Conservation (phyloP, 257 asterid genomes). For the Nicotiana obtusifolia region DNA sequence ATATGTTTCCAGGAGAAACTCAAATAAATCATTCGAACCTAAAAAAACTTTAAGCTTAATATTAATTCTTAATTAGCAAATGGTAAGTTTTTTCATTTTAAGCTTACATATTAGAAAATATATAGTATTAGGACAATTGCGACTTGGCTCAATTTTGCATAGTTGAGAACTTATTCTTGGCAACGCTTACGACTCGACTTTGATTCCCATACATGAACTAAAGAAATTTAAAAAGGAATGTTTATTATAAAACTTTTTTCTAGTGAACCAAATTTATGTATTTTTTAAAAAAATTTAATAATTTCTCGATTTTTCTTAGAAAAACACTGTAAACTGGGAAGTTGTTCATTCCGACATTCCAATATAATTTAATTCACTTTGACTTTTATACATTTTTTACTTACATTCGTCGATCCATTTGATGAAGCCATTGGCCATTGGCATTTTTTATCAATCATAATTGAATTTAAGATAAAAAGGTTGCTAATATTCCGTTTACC, state of each 20-base stretch:
- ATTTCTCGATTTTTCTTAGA: background rate
- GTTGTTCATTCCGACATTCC: conserved; percentile 4
- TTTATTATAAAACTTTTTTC: background rate
- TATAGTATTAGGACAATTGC: background rate
- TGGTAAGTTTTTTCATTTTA: background rate
- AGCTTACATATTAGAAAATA: background rate
- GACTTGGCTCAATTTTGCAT: too few species aligned
- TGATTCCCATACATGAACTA: background rate
- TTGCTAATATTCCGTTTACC: conserved; percentile 1
- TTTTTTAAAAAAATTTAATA: background rate
- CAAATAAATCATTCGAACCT: background rate
- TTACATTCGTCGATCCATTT: background rate
- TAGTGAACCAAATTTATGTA: background rate
- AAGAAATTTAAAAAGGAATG: background rate
- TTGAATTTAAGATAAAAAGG: background rate
- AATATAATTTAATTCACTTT: background rate
- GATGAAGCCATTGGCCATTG: background rate
- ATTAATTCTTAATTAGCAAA: background rate
- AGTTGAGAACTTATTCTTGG: background rate
- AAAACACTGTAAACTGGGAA: background rate
- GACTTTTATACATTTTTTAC: background rate
- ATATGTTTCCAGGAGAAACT: background rate
- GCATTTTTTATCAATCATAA: background rate
- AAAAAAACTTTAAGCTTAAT: background rate
- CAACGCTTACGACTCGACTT: background rate